Evolutionary conservation across 2,329 filamentous ascomycete species (phyloP).

Genomic region (Talaromyces sp.): DNA sequence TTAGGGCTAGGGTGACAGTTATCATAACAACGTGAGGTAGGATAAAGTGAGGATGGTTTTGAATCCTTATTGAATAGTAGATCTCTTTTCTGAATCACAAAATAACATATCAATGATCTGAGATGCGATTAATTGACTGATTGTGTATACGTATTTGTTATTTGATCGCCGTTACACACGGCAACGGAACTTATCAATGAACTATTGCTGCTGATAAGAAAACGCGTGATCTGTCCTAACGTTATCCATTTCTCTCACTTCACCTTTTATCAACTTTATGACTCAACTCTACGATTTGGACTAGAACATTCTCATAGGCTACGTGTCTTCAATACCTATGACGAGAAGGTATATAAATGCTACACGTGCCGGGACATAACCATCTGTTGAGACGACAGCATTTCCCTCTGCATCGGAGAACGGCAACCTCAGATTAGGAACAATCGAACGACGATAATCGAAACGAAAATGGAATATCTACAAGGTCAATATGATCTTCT

Average conservation of each 20-base stretch:
- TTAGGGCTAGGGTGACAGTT: slow-evolving; percentile 16
- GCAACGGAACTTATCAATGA: neutral
- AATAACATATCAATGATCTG: neutral
- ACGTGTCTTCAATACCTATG: neutral
- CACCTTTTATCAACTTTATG: neutral
- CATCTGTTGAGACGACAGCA: neutral
- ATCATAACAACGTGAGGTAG: neutral
- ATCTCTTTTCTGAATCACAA: neutral
- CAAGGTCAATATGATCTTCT: slow-evolving; percentile 17
- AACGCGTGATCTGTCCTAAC: slow-evolving; percentile 9
- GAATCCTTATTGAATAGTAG: neutral
- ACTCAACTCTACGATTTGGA: neutral
- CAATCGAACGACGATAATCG: neutral
- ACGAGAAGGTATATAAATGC: neutral
- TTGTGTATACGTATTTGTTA: neutral
- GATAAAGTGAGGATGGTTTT: neutral
- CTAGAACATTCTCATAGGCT: neutral
- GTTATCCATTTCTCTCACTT: neutral
- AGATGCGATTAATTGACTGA: neutral
- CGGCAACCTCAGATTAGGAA: neutral
- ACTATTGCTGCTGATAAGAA: slow-evolving; percentile 4
- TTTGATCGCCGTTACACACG: neutral
- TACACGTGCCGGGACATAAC: neutral
- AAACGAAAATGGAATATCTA: slow-evolving; percentile 15
- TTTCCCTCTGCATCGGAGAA: neutral